phyloP scores from a whole-genome alignment of 192 early-diverging fungal genomes.

The Podila clonocystis region DNA sequence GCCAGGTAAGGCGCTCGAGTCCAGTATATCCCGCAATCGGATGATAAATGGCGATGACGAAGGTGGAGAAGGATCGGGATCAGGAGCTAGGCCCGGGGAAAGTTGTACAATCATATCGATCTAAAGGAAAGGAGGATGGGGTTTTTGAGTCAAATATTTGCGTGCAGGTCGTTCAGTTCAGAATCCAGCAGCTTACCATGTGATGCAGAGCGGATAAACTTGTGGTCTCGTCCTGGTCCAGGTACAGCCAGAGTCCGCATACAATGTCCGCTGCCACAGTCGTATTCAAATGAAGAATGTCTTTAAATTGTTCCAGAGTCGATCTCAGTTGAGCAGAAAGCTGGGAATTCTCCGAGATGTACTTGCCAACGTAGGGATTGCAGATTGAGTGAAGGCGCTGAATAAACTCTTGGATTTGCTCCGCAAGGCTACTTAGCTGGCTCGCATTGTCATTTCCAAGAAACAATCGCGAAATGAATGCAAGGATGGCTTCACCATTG shows the following conservation, averaged over 20 bases:
- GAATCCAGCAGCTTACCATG: not conserved
- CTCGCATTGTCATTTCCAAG: not conserved
- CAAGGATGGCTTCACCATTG: not conserved
- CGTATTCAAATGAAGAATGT: not conserved
- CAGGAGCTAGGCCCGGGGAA: not conserved
- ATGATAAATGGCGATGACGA: not conserved
- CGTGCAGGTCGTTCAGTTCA: not conserved
- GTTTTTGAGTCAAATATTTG: not conserved
- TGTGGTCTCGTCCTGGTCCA: conserved; percentile 1
- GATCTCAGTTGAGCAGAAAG: not conserved
- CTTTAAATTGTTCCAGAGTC: not conserved
- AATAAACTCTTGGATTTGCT: not conserved
- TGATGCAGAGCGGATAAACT: not conserved
- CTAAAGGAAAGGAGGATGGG: not conserved
- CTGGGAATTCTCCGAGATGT: not conserved
- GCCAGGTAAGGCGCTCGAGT: not conserved
- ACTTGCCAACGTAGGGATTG: not conserved
- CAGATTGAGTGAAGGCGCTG: not conserved
- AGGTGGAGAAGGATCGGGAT: not conserved
- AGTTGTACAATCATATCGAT: not conserved
- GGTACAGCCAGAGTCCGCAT: conserved; percentile 6
- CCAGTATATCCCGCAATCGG: conserved; percentile 4
- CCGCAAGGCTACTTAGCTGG: not conserved
- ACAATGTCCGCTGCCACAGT: conserved; percentile 20
- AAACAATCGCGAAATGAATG: not conserved